phyloP scores from a whole-genome alignment of 805 yeast genomes.

The Kregervanrija delftensis region DNA sequence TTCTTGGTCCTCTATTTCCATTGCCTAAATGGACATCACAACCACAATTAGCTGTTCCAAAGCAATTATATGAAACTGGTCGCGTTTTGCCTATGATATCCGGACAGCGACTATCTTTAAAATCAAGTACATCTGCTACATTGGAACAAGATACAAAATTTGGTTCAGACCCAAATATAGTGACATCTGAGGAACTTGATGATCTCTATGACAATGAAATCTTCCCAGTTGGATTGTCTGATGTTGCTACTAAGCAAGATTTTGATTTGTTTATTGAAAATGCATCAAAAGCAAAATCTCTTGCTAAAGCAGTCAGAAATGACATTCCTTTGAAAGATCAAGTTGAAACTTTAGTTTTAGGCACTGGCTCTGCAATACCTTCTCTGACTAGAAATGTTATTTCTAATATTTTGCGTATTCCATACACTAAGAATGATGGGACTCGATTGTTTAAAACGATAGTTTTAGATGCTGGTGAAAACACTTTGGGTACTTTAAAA shows the following conservation, averaged over 20 bases:
- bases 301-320: slow-evolving; percentile 6
- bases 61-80: not conserved
- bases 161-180: slow-evolving; percentile 3
- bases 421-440: slow-evolving; percentile 27
- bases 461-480: slow-evolving; percentile 93
- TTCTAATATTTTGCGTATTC: slow-evolving; percentile 70
- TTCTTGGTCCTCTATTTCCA: slow-evolving; percentile 40
- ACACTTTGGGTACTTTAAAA: slow-evolving; percentile 65
- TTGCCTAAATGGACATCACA: slow-evolving; percentile 29
- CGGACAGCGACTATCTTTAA: slow-evolving; percentile 21
- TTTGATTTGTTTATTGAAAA: slow-evolving; percentile 5
- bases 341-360: slow-evolving; percentile 69
- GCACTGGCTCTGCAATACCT: slow-evolving; percentile 93
- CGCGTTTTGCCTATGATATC: slow-evolving; percentile 24
- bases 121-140: slow-evolving; percentile 11
- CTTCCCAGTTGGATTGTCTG: slow-evolving; percentile 6
- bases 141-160: slow-evolving; percentile 4
- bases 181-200: slow-evolving; percentile 20
- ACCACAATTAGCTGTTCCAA: slow-evolving; percentile 23
- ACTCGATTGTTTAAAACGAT: slow-evolving; percentile 32
- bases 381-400: slow-evolving; percentile 79
- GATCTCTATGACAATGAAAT: slow-evolving; percentile 24
- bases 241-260: slow-evolving; percentile 6
- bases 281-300: not conserved
- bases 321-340: slow-evolving; percentile 34